phyloP scores from a whole-genome alignment of 75 land plant species.

The Cryptomeria japonica region DNA sequence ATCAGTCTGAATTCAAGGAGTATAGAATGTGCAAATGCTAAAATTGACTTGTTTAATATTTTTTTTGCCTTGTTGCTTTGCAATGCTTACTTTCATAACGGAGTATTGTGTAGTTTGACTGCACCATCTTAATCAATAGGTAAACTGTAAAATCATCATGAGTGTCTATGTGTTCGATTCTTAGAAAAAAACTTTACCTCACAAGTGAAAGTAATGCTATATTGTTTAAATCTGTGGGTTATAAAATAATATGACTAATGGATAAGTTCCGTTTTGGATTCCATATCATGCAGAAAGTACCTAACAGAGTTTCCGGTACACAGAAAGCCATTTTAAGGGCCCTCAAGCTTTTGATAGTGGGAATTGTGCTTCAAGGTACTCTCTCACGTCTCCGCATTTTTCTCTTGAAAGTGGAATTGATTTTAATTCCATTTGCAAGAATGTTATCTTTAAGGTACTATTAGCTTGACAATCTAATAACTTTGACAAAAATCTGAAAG shows the following conservation, averaged over 20 bases:
- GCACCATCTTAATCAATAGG: background rate
- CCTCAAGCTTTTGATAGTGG: slow-evolving; percentile 55
- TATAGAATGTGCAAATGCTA: background rate
- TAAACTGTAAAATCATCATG: background rate
- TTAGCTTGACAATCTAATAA: background rate
- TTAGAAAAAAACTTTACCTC: background rate
- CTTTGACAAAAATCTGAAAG: background rate
- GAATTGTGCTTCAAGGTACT: slow-evolving; percentile 72
- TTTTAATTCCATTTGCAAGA: background rate
- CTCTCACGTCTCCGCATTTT: background rate
- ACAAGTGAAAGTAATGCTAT: background rate
- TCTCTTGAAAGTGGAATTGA: background rate
- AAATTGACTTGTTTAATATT: background rate
- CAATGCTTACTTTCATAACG: background rate
- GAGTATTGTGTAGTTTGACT: background rate
- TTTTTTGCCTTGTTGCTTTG: background rate
- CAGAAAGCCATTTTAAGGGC: slow-evolving; percentile 43
- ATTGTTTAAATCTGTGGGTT: background rate
- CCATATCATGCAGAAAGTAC: slow-evolving; percentile 33
- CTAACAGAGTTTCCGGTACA: slow-evolving; percentile 38
- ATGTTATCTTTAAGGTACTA: background rate
- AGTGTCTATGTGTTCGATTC: background rate
- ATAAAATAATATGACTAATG: background rate
- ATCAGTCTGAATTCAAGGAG: background rate
- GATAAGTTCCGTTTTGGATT: background rate